Evolutionary conservation across 148 eudicot species (phyloP).

Genomic region (Diospyros lotus): DNA sequence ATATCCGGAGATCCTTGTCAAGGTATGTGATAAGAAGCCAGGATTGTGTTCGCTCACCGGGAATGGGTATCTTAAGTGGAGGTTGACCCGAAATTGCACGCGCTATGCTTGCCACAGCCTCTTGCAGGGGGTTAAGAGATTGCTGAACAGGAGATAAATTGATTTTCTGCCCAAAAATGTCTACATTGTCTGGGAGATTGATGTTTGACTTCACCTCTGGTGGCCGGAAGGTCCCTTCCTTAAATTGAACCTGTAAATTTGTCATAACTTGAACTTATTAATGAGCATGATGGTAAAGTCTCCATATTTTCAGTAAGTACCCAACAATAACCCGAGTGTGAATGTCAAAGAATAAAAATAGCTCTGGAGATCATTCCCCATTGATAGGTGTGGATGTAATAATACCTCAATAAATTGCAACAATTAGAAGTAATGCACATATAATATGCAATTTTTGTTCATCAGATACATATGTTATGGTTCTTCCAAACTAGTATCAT

Average conservation of each 20-base stretch:
- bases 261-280: neutral
- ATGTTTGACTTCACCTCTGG: slow-evolving; percentile 80
- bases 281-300: neutral
- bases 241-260: slow-evolving; percentile 68
- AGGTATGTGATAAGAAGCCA: slow-evolving; percentile 85
- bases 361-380: too few relatives aligned
- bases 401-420: neutral
- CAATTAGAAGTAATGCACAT: neutral
- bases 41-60: slow-evolving; percentile 70
- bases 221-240: slow-evolving; percentile 81
- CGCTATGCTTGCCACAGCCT: slow-evolving; percentile 55
- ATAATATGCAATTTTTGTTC: neutral
- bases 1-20: slow-evolving; percentile 80
- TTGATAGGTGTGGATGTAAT: too few relatives aligned
- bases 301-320: neutral
- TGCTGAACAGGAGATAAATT: slow-evolving; percentile 69
- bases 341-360: too few relatives aligned
- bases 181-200: slow-evolving; percentile 66
- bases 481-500: neutral
- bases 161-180: slow-evolving; percentile 75
- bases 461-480: neutral
- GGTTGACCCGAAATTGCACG: slow-evolving; percentile 54
- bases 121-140: slow-evolving; percentile 70
- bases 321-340: neutral
- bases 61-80: slow-evolving; percentile 74